Evolutionary conservation across 129 eudicot genomes (phyloP).

Genomic region (Centella asiatica): DNA sequence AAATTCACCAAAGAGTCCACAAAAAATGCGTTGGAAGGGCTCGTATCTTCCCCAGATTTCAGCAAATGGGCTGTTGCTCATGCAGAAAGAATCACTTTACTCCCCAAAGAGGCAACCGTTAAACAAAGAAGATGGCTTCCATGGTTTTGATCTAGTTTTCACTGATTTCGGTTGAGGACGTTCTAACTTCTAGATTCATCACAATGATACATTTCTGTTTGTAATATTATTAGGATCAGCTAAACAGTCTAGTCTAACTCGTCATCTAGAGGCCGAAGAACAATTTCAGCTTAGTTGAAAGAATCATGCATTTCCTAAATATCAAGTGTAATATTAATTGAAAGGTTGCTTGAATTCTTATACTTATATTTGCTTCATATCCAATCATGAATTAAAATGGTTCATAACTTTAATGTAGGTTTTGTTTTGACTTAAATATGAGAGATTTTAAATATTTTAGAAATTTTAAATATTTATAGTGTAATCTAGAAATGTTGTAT

Average conservation of each 20-base stretch:
- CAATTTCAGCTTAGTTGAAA: too few relatives aligned
- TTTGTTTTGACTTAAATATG: too few relatives aligned
- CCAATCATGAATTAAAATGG: too few relatives aligned
- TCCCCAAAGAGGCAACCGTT: constrained; percentile 36
- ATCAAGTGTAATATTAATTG: background rate
- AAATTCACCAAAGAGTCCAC: constrained; percentile 60
- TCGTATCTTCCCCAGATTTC: constrained; percentile 83
- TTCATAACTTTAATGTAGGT: too few relatives aligned
- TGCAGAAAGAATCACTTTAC: constrained; percentile 76
- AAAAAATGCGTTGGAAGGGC: constrained; percentile 70
- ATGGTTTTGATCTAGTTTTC: constrained; percentile 38
- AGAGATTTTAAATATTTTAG: too few relatives aligned
- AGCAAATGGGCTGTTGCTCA: constrained; percentile 73
- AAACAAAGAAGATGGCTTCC: constrained; percentile 36
- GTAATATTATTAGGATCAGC: background rate
- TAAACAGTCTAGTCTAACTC: background rate
- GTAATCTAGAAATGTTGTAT: too few relatives aligned
- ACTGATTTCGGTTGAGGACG: background rate
- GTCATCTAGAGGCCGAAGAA: background rate
- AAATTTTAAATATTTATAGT: too few relatives aligned
- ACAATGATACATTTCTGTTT: too few relatives aligned
- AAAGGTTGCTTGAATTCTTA: background rate
- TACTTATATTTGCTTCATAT: background rate
- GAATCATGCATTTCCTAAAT: too few relatives aligned
- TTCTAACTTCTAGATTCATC: too few relatives aligned